phyloP scores from a whole-genome alignment of 2,329 filamentous ascomycete species.

The Magnaporthales sp. region DNA sequence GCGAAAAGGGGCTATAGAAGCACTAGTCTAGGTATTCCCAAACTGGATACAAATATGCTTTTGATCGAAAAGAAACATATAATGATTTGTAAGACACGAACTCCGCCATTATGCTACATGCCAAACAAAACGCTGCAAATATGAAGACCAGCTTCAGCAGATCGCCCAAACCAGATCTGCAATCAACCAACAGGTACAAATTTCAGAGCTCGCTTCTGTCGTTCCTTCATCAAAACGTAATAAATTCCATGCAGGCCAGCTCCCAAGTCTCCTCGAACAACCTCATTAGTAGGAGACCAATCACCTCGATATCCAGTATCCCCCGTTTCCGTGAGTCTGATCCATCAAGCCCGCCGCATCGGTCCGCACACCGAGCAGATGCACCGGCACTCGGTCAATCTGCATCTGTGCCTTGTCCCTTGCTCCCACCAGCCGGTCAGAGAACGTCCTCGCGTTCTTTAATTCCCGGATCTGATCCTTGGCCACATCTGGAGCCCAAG shows the following conservation, averaged over 20 bases:
- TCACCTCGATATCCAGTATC: constrained; percentile 33
- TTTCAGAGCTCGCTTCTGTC: not conserved
- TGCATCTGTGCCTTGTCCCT: constrained; percentile 41
- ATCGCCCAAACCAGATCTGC: not conserved
- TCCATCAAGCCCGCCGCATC: constrained; percentile 38
- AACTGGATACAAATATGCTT: not conserved
- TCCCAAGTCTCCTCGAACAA: not conserved
- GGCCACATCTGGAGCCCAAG: constrained; percentile 33
- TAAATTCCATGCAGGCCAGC: not conserved
- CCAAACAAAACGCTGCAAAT: not conserved
- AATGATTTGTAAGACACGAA: not conserved
- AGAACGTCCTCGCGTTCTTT: constrained; percentile 31
- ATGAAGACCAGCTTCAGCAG: not conserved
- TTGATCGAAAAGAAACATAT: not conserved
- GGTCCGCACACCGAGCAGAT: constrained; percentile 49
- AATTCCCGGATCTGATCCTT: constrained; percentile 27
- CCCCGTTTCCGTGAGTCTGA: constrained; percentile 36
- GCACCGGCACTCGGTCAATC: constrained; percentile 50
- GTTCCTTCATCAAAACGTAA: not conserved
- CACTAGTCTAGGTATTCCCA: not conserved
- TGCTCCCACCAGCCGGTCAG: constrained; percentile 37
- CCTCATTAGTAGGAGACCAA: not conserved
- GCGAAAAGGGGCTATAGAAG: no score
- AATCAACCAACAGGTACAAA: not conserved
- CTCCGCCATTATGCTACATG: not conserved